phyloP scores from a whole-genome alignment of 768 basidiomycete genomes.

The Mycena vulgaris region DNA sequence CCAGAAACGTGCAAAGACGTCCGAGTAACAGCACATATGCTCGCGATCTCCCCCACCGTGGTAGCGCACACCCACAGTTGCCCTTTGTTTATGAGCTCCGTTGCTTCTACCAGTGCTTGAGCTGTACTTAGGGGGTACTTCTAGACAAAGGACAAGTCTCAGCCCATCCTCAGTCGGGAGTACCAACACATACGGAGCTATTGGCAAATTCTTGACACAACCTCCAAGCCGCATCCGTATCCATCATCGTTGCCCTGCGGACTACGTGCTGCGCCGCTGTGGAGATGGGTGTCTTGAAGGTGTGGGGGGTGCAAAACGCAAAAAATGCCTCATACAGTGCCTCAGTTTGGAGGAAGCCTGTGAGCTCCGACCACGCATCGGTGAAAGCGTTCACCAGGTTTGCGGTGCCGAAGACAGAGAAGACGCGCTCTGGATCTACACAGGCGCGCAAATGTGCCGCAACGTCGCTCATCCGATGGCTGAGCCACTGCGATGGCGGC shows the following conservation, averaged over 20 bases:
- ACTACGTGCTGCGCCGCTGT: constrained; percentile 48
- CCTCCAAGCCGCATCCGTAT: constrained; percentile 57
- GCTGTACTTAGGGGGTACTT: constrained; percentile 60
- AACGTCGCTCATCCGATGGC: constrained; percentile 54
- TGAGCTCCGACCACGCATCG: constrained; percentile 59
- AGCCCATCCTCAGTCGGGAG: constrained; percentile 2
- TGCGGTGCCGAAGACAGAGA: constrained; percentile 65
- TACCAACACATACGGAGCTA: constrained; percentile 60
- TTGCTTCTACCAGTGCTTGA: constrained; percentile 60
- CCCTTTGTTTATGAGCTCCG: constrained; percentile 62
- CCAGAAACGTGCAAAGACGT: constrained; percentile 63
- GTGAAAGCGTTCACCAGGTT: constrained; percentile 60
- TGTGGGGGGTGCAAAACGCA: constrained; percentile 59
- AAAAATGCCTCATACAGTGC: constrained; percentile 67
- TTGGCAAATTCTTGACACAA: constrained; percentile 68
- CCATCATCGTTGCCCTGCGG: constrained; percentile 51
- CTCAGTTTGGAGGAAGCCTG: constrained; percentile 53
- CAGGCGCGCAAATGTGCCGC: constrained; percentile 54
- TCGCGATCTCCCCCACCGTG: constrained; percentile 54
- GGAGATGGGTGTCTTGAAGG: constrained; percentile 50
- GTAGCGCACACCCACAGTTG: constrained; percentile 69
- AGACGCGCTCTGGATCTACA: constrained; percentile 60
- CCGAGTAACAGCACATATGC: constrained; percentile 73
- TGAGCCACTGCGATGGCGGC: constrained; percentile 49
- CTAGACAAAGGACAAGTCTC: constrained; percentile 44